Conservation (phyloP, 768 basidiomycete species). For the Lentinula raphanica region DNA sequence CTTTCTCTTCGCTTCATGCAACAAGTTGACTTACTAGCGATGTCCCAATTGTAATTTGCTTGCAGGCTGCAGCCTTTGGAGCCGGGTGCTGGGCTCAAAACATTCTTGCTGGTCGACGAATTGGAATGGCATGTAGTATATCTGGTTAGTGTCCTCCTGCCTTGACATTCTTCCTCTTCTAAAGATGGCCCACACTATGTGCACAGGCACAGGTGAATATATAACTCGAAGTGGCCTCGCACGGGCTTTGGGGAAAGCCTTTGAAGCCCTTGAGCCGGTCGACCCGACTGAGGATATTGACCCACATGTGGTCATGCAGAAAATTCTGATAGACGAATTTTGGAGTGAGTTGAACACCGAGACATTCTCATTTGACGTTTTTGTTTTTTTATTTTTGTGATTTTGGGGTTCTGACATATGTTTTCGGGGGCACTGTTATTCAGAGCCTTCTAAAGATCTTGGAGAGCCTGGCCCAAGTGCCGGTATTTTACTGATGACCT, state of each 20-base stretch:
- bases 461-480: conserved; percentile 47
- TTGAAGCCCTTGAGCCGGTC: conserved; percentile 16
- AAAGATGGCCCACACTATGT: neutral
- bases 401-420: neutral
- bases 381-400: neutral
- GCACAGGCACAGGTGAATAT: conserved; percentile 66
- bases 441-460: conserved; percentile 31
- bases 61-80: conserved; percentile 49
- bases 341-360: conserved; percentile 31
- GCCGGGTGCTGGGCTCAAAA: conserved; percentile 55
- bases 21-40: neutral
- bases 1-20: neutral
- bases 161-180: neutral
- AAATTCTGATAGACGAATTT: conserved; percentile 42
- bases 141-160: conserved; percentile 28
- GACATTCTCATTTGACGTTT: too few relatives aligned
- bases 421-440: neutral
- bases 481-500: conserved; percentile 57
- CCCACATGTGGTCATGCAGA: conserved; percentile 48
- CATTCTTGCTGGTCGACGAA: neutral
- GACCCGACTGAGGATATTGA: conserved; percentile 33
- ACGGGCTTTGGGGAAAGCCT: conserved; percentile 43
- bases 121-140: conserved; percentile 45
- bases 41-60: neutral
- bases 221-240: conserved; percentile 58